Base-by-base conservation (phyloP, 2,329 filamentous ascomycete species). In the Delphinella strobiligena region DNA sequence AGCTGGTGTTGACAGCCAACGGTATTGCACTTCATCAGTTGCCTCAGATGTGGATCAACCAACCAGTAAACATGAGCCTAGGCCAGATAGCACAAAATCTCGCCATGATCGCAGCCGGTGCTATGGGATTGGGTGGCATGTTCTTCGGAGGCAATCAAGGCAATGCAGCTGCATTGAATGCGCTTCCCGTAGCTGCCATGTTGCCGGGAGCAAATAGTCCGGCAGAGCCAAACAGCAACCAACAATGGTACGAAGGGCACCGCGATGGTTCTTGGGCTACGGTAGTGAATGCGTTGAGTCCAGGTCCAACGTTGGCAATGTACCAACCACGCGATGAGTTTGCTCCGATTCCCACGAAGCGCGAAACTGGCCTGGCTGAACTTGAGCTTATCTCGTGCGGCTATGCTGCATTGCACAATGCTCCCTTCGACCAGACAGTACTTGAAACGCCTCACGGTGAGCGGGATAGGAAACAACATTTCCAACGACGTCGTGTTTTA, bases 311-410 rank as follows among this genome's bases (percentile, higher is more conserved):
- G 12, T 54, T 70, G 22, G 51, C 51, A 31, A 59, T 66, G 43
- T 61, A 67, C 29, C 56, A 22, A 45, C 51, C 27, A 22, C 36
- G 60, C 30, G 52, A 55, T 46, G 49, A 50, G 37, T 51, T 43
- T 5, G 50, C 54, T 40, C 19, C 24, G 51, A 54, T 7, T 17
- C 40, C 41, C 30, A 48, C 45, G 15, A 31, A 9, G 22, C 49
- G 47, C 29, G 36, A n/a, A 2, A 62, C 61, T 3, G 52, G 52
- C 16, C 52, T 72, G 2, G 46, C 53, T 40, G 53, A 54, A 11
- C 55, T 80, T 19, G 62, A 65, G 1, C 69, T 80, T 55, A 68
- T 67, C 22, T 79, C 74, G 0, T 80, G 76, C 51, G 77, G 77
- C 37, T 80, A 80, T 49, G 71, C 68, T 24, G 54, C 58, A 4